phyloP scores from a whole-genome alignment of 345 rosid genomes.

The Lenwebbia sp. region DNA sequence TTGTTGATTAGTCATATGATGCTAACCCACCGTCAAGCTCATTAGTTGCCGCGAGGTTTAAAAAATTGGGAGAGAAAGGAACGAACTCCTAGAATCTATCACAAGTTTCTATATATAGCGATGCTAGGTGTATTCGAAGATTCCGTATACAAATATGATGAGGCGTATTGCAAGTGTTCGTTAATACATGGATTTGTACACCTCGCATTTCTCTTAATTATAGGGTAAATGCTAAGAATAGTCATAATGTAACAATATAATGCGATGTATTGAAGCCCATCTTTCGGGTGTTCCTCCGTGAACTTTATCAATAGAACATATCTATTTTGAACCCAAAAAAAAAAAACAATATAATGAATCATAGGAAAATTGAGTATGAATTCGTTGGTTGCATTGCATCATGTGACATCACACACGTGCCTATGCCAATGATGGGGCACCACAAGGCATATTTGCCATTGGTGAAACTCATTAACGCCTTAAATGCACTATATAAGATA shows the following conservation, averaged over 20 bases:
- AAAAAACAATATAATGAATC: not conserved
- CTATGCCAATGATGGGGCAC: not conserved
- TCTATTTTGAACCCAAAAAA: no score
- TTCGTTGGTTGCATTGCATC: not conserved
- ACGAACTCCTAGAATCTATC: not conserved
- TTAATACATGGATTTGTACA: not conserved
- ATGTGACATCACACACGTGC: not conserved
- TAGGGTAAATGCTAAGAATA: not conserved
- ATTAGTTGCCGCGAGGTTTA: not conserved
- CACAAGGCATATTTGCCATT: not conserved
- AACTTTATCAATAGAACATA: no score
- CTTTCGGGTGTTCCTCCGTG: no score
- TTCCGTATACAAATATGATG: not conserved
- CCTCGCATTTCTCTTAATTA: not conserved
- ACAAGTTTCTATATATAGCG: not conserved
- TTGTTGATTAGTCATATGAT: not conserved
- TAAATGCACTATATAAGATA: not conserved
- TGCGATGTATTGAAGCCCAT: not conserved
- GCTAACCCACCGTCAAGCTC: not conserved
- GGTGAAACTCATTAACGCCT: not conserved
- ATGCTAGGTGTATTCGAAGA: not conserved
- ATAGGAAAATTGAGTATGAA: not conserved
- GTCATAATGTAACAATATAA: not conserved
- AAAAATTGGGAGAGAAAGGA: not conserved
- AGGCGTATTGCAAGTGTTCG: not conserved